Evolutionary conservation across 192 early-diverging fungal genomes (phyloP).

Genomic region (Entomortierella chlamydospora): DNA sequence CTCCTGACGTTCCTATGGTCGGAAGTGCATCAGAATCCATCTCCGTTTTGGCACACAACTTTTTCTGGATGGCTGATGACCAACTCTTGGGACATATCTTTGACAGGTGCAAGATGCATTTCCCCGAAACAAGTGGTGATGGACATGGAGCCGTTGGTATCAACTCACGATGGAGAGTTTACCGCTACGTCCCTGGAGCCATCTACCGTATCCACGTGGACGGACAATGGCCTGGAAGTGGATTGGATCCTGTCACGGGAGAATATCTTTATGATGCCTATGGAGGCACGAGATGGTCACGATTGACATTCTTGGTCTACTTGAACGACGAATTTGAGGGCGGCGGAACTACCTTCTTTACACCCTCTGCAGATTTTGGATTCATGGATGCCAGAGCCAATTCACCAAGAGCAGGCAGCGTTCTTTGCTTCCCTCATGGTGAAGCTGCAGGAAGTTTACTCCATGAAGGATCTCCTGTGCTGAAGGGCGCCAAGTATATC

Average conservation of each 20-base stretch:
- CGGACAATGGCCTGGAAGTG: slow-evolving; percentile 75
- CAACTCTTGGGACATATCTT: slow-evolving; percentile 64
- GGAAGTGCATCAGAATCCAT: slow-evolving; percentile 63
- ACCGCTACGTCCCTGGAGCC: slow-evolving; percentile 73
- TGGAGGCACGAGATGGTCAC: slow-evolving; percentile 38
- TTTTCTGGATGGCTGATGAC: slow-evolving; percentile 76
- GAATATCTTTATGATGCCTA: slow-evolving; percentile 72
- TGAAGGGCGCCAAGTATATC: slow-evolving; percentile 61
- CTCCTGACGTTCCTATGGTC: slow-evolving; percentile 69
- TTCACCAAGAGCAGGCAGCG: slow-evolving; percentile 51
- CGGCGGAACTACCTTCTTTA: slow-evolving; percentile 63
- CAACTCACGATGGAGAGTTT: slow-evolving; percentile 73
- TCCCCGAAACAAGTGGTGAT: slow-evolving; percentile 62
- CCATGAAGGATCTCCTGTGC: slow-evolving; percentile 59
- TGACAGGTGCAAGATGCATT: slow-evolving; percentile 58
- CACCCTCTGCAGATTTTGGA: slow-evolving; percentile 33
- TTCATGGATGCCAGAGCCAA: slow-evolving; percentile 50
- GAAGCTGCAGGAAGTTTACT: slow-evolving; percentile 47
- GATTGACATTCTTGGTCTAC: slow-evolving; percentile 60
- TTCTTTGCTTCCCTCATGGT: slow-evolving; percentile 47
- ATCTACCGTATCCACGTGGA: slow-evolving; percentile 77
- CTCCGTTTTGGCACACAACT: slow-evolving; percentile 72
- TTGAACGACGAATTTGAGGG: slow-evolving; percentile 65
- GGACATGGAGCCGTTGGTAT: slow-evolving; percentile 59
- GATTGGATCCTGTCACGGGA: slow-evolving; percentile 61